Evolutionary conservation across 495 filamentous ascomycete genomes (phyloP).

Genomic region (Hypoxylon perforatum): DNA sequence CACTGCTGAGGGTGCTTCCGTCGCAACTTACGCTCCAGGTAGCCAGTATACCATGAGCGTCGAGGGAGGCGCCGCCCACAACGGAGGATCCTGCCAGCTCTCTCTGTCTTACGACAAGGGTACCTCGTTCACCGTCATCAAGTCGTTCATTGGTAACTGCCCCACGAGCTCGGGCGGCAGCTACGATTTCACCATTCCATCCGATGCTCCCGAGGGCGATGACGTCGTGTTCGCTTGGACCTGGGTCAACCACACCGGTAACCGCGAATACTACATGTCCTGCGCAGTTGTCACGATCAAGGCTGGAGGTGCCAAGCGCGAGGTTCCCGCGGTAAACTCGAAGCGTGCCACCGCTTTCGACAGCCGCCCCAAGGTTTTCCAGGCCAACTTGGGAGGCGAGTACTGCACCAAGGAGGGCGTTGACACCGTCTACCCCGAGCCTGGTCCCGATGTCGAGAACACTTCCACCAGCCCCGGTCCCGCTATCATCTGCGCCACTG

Average conservation of each 20-base stretch:
- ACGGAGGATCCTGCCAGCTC: conserved; percentile 74
- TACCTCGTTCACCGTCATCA: conserved; percentile 70
- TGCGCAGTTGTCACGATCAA: conserved; percentile 69
- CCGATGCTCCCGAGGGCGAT: conserved; percentile 65
- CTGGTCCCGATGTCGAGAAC: conserved; percentile 70
- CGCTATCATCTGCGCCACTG: conserved; percentile 46
- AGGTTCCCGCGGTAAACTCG: conserved; percentile 8
- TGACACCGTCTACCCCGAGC: conserved; percentile 76
- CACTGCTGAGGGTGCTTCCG: conserved; percentile 55
- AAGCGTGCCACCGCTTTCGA: conserved; percentile 58
- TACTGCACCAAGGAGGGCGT: conserved; percentile 63
- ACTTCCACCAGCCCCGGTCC: conserved; percentile 43
- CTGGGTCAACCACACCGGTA: conserved; percentile 72
- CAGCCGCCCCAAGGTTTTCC: conserved; percentile 66
- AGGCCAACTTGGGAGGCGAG: conserved; percentile 66
- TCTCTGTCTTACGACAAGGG: conserved; percentile 72
- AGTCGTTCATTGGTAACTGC: conserved; percentile 72
- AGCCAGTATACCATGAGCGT: conserved; percentile 67
- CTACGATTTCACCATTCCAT: conserved; percentile 73
- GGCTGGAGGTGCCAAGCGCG: conserved; percentile 49
- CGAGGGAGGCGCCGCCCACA: conserved; percentile 67
- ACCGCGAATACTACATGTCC: conserved; percentile 77
- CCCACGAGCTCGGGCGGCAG: conserved; percentile 54
- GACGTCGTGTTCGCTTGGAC: conserved; percentile 73
- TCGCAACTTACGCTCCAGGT: conserved; percentile 66